phyloP scores from a whole-genome alignment of 2,329 filamentous ascomycete genomes.

The Dichotomopilus funicola region DNA sequence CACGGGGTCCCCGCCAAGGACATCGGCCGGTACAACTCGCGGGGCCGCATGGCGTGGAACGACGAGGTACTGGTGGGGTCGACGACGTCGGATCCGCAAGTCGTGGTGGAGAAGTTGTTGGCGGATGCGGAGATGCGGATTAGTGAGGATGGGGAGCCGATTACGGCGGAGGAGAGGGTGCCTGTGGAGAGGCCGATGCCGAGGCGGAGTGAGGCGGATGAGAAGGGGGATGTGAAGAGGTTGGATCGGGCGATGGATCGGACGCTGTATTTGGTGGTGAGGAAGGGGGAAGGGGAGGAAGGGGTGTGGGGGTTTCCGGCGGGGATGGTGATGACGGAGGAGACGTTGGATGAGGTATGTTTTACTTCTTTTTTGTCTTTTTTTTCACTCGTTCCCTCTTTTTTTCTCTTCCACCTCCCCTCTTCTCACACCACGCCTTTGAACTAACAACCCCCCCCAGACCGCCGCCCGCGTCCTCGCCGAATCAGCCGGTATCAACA shows the following conservation, averaged over 20 bases:
- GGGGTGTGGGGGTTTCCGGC: slow-evolving; percentile 78
- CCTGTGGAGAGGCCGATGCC: slow-evolving; percentile 64
- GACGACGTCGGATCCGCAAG: slow-evolving; percentile 55
- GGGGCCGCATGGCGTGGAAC: slow-evolving; percentile 70
- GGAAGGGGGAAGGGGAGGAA: slow-evolving; percentile 52
- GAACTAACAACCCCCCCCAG: slow-evolving; percentile 39
- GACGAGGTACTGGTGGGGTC: slow-evolving; percentile 81
- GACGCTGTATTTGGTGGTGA: slow-evolving; percentile 84
- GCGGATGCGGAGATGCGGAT: slow-evolving; percentile 65
- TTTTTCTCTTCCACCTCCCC: not conserved
- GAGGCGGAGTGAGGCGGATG: slow-evolving; percentile 72
- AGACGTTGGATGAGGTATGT: slow-evolving; percentile 78
- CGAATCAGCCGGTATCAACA: slow-evolving; percentile 77
- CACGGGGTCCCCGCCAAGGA: slow-evolving; percentile 70
- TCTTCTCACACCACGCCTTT: slow-evolving; percentile 16
- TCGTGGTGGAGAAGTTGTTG: slow-evolving; percentile 61
- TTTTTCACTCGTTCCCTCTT: not conserved
- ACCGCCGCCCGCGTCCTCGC: slow-evolving; percentile 73
- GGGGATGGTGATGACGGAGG: slow-evolving; percentile 59
- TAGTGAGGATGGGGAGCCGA: slow-evolving; percentile 54
- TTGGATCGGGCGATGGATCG: slow-evolving; percentile 72
- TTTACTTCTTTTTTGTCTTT: not conserved
- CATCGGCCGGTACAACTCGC: slow-evolving; percentile 64
- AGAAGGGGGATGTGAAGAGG: slow-evolving; percentile 64
- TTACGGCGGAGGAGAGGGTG: slow-evolving; percentile 52